Percentiles rank a stretch among this genome's conserved stretches.
Evolutionary conservation across 805 yeast species (phyloP).

Genomic region (Wickerhamomyces chaumierensis): DNA sequence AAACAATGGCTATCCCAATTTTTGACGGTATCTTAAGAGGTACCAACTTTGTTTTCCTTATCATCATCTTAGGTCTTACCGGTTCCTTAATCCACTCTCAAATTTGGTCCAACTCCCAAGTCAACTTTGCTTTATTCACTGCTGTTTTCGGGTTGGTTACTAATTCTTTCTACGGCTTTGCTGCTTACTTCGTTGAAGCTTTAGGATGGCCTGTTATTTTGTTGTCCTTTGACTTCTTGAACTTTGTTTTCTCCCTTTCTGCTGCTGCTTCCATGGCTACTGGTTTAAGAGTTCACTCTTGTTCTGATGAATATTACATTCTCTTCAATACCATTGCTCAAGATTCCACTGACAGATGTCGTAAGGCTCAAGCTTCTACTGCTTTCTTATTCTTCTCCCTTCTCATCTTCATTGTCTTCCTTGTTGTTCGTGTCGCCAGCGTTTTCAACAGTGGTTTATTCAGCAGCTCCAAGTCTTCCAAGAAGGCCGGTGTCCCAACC

Average conservation of each 20-base stretch:
- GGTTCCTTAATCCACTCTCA: conserved; percentile 78
- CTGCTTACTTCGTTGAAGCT: conserved; percentile 66
- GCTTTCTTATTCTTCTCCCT: conserved; percentile 82
- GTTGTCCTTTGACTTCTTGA: conserved; percentile 71
- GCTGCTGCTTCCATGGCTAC: conserved; percentile 94
- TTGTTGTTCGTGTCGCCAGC: conserved; percentile 38
- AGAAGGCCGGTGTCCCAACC: conserved; percentile 78
- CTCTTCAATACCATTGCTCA: conserved; percentile 57
- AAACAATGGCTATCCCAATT: no score
- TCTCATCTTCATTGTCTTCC: conserved; percentile 59
- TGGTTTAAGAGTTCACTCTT: conserved; percentile 77
- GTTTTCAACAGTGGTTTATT: conserved; percentile 44
- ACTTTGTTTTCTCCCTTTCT: conserved; percentile 84
- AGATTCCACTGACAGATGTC: conserved; percentile 78
- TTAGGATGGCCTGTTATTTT: conserved; percentile 83
- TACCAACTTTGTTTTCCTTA: conserved; percentile 63
- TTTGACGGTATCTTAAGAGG: conserved; percentile 66
- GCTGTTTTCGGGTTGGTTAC: conserved; percentile 79
- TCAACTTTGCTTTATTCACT: conserved; percentile 80
- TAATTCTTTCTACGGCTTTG: conserved; percentile 66
- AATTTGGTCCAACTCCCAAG: conserved; percentile 52
- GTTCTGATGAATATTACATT: conserved; percentile 58
- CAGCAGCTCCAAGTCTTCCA: conserved; percentile 39
- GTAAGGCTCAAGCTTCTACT: conserved; percentile 81
- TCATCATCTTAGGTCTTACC: conserved; percentile 74